Evolutionary conservation across 2,329 filamentous ascomycete genomes (phyloP), one percentile per base, ranked within the genome.

Genomic region (Hypoxylon sp.): DNA sequence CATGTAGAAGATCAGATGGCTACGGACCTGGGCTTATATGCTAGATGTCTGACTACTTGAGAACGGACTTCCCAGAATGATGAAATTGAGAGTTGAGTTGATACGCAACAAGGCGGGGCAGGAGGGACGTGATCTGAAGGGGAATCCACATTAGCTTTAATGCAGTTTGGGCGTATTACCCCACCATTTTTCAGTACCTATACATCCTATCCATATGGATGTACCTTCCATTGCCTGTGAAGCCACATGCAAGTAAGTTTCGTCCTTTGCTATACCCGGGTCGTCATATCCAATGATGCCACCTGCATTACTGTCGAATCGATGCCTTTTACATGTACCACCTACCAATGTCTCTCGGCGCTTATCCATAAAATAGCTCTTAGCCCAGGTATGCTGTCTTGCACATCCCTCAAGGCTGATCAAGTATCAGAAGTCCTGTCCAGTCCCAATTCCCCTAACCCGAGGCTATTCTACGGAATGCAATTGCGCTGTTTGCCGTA

Each of bases 101-200:
- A 64, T 65, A 63, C 56, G 51, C 51, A 63, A 44, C 36, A 63
- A 66, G 65, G 66, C 66, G 66, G 66, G 66, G 66, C 62, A 65
- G 45, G 58, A 33, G 42, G 50, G 42, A 49, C 36, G 40, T 46
- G 52, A 51, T 30, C 30, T 46, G 16, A 22, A 57, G 48, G 48
- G 48, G 28, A 61, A 64, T 54, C 66, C 66, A 61, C 59, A 54
- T 59, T 54, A 66, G 62, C 62, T 66, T 61, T 51, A 48, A 60
- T 55, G 59, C 51, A 32, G 64, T 64, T 61, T 65, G 64, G 61
- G n/a, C n/a, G n/a, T 52, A 58, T 44, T 64, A 67, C 65, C 61
- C 61, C 57, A 62, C 61, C 58, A 68, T 55, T 52, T 48, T 30
- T 22, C 11, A n/a, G n/a, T n/a, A n/a, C n/a, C n/a, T n/a, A n/a